These are phyloP conservation scores for Emericellopsis terricola DNA, from an alignment of 495 filamentous ascomycete species.

Conservation along the genomic window DNA sequence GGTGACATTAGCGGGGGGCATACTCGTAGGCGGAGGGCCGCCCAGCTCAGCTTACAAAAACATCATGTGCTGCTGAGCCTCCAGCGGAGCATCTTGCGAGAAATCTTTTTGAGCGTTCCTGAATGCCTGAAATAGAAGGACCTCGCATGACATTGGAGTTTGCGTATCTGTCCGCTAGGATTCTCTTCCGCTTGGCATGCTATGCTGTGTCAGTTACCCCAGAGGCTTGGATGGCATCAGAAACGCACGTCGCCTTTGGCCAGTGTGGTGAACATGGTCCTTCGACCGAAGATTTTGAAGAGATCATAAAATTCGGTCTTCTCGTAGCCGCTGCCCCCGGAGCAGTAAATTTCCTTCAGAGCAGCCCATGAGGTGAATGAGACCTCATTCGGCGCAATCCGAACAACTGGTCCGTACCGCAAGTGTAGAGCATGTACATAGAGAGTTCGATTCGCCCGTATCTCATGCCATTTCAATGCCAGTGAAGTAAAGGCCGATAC, in stretches of 20 bases:
- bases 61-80: constrained; percentile 1
- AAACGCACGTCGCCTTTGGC: constrained; percentile 31
- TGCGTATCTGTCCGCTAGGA: constrained; percentile 45
- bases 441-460: constrained; percentile 30
- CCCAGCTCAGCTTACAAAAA: constrained; percentile 7
- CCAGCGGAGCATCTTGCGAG: constrained; percentile 23
- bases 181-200: constrained; percentile 40
- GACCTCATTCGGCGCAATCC: constrained; percentile 41
- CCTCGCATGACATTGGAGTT: constrained; percentile 43
- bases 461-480: constrained; percentile 38
- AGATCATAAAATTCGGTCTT: constrained; percentile 51
- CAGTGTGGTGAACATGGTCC: constrained; percentile 46
- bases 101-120: constrained; percentile 33
- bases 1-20: too few relatives aligned
- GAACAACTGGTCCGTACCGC: constrained; percentile 36
- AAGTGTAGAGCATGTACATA: constrained; percentile 38
- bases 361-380: constrained; percentile 38
- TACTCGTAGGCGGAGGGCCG: too few relatives aligned
- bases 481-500: constrained; percentile 32
- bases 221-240: too few relatives aligned
- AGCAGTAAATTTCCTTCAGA: constrained; percentile 48
- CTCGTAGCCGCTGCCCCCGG: constrained; percentile 46
- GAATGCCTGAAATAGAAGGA: constrained; percentile 31
- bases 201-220: too few relatives aligned
- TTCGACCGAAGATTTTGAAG: constrained; percentile 38